Percentiles rank a stretch among this genome's conserved stretches.
phyloP scores from a whole-genome alignment of 2,329 filamentous ascomycete genomes.

The Ophiostoma australiae region DNA sequence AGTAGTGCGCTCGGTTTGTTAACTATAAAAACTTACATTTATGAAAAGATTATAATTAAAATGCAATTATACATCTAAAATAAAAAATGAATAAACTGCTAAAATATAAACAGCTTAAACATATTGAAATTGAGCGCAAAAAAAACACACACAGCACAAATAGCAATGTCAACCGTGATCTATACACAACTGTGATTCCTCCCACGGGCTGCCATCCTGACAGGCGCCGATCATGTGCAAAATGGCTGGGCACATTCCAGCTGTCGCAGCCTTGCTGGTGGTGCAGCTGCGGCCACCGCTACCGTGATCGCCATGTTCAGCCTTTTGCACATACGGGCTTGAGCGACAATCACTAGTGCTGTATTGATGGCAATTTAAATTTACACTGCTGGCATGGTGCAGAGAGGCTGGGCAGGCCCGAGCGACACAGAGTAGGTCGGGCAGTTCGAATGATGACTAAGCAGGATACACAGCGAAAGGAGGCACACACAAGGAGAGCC shows the following conservation, averaged over 20 bases:
- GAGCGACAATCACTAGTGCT: not conserved
- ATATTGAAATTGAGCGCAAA: too few species aligned
- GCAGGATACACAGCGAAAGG: not conserved
- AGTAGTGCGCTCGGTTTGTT: too few species aligned
- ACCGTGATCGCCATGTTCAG: not conserved
- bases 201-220: not conserved
- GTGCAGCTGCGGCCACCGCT: not conserved
- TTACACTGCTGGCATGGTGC: not conserved
- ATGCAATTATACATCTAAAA: too few species aligned
- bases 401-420: not conserved
- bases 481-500: not conserved
- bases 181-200: not conserved
- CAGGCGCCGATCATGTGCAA: not conserved
- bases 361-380: not conserved
- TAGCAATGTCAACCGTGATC: too few species aligned
- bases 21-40: too few species aligned
- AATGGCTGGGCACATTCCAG: constrained; percentile 12
- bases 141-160: too few species aligned
- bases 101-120: too few species aligned
- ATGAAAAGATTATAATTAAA: too few species aligned
- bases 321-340: not conserved
- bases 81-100: too few species aligned
- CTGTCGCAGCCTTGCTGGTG: not conserved
- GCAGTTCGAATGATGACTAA: not conserved
- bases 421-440: not conserved